Percentiles rank a stretch among this genome's conserved stretches.
Conservation (phyloP, 2,329 filamentous ascomycete genomes). For the Cercospora sojina region DNA sequence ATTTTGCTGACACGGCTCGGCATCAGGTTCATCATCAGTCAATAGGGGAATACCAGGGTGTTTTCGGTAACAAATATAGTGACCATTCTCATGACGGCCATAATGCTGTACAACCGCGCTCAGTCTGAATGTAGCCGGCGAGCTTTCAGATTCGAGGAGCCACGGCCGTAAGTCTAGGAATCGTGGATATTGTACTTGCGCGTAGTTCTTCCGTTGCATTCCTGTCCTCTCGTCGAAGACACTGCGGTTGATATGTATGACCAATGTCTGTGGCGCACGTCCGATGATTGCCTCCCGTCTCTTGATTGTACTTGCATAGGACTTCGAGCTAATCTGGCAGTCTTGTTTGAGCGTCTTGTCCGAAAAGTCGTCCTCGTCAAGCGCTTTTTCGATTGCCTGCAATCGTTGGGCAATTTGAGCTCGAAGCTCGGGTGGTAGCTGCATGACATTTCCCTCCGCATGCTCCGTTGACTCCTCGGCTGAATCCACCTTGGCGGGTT, state of each 20-base stretch:
- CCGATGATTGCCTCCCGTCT: constrained; percentile 86
- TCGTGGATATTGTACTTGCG: constrained; percentile 73
- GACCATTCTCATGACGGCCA: constrained; percentile 88
- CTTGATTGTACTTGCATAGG: constrained; percentile 75
- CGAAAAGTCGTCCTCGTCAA: constrained; percentile 78
- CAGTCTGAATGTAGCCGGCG: constrained; percentile 18
- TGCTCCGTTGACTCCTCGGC: not conserved
- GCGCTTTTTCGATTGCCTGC: constrained; percentile 63
- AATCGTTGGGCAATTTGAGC: constrained; percentile 55
- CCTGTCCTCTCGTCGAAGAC: constrained; percentile 84
- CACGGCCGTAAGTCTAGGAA: constrained; percentile 76
- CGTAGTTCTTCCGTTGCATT: constrained; percentile 77
- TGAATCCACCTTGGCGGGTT: constrained; percentile 21
- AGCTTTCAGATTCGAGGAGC: constrained; percentile 59
- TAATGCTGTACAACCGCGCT: constrained; percentile 80
- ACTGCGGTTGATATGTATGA: constrained; percentile 86
- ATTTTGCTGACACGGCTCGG: constrained; percentile 13
- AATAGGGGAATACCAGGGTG: constrained; percentile 47
- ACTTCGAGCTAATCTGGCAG: constrained; percentile 55
- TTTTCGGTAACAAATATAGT: constrained; percentile 88
- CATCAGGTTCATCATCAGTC: constrained; percentile 32
- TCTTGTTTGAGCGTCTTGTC: constrained; percentile 51
- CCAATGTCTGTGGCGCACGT: constrained; percentile 74
- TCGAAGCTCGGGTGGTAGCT: constrained; percentile 47
- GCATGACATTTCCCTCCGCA: constrained; percentile 14